Conservation (phyloP, 2,329 filamentous ascomycete species). For the Beauveria brongniartii region DNA sequence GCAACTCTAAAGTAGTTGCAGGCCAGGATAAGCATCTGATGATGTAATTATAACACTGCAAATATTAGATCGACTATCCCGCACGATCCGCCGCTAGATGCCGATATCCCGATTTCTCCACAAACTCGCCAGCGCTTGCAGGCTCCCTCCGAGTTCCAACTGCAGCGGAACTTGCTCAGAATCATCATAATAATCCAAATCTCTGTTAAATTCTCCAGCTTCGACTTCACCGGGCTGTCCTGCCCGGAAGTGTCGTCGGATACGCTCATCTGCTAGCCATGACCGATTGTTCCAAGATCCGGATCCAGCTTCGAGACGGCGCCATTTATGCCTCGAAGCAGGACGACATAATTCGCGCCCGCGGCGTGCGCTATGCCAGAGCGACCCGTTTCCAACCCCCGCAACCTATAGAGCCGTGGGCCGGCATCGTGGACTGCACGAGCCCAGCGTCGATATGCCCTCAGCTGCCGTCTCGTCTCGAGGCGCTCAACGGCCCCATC, state of each 20-base stretch:
- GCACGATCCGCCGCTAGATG: background rate
- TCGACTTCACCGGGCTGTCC: no score
- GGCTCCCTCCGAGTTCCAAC: background rate
- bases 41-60: background rate
- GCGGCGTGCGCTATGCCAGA: conserved; percentile 12
- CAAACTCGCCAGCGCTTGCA: background rate
- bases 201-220: background rate
- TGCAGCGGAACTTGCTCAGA: background rate
- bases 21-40: no score
- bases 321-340: conserved; percentile 9
- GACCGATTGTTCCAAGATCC: background rate
- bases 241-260: no score
- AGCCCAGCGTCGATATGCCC: conserved; percentile 14
- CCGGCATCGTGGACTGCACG: conserved; percentile 10
- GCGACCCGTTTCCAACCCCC: conserved; percentile 14
- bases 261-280: background rate
- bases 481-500: conserved; percentile 12
- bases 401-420: conserved; percentile 7
- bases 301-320: conserved; percentile 17
- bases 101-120: background rate
- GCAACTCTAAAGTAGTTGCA: background rate
- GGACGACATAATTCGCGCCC: conserved; percentile 9
- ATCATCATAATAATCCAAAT: background rate
- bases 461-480: conserved; percentile 13
- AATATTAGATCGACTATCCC: background rate